Evolutionary conservation across 306 rosid genomes (phyloP).

Genomic region (Castanea sativa): DNA sequence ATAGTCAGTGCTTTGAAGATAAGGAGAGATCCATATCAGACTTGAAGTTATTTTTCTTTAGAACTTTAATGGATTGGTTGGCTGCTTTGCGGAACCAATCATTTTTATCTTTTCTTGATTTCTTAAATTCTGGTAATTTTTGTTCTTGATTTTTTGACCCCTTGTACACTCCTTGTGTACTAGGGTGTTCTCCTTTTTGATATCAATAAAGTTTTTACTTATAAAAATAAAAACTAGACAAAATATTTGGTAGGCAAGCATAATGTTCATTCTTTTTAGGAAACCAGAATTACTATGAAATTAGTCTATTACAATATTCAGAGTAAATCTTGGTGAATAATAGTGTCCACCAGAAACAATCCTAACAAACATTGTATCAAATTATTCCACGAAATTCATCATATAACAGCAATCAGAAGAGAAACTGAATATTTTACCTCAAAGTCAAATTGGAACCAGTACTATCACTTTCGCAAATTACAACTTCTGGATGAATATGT

Average conservation of each 20-base stretch:
- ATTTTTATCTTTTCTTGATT: too few species aligned
- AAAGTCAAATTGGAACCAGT: conserved; percentile 49
- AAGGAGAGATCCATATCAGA: too few species aligned
- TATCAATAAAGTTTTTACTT: too few species aligned
- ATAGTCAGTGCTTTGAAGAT: too few species aligned
- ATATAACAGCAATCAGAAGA: neutral
- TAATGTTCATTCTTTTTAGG: neutral
- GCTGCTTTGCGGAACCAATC: too few species aligned
- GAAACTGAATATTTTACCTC: conserved; percentile 47
- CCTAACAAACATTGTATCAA: neutral
- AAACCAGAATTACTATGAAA: conserved; percentile 11
- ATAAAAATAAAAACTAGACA: neutral
- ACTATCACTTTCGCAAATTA: conserved; percentile 30
- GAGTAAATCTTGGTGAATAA: neutral
- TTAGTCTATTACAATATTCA: neutral
- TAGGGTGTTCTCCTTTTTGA: too few species aligned
- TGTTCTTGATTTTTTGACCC: too few species aligned
- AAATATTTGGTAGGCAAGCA: neutral
- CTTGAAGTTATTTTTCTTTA: too few species aligned
- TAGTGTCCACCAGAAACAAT: neutral
- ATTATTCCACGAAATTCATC: neutral
- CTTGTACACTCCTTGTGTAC: too few species aligned
- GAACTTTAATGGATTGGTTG: too few species aligned
- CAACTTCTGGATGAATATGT: conserved; percentile 38
- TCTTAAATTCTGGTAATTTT: too few species aligned